Conservation (phyloP, 176 grass and related monocot species). For the Leersia perrieri region DNA sequence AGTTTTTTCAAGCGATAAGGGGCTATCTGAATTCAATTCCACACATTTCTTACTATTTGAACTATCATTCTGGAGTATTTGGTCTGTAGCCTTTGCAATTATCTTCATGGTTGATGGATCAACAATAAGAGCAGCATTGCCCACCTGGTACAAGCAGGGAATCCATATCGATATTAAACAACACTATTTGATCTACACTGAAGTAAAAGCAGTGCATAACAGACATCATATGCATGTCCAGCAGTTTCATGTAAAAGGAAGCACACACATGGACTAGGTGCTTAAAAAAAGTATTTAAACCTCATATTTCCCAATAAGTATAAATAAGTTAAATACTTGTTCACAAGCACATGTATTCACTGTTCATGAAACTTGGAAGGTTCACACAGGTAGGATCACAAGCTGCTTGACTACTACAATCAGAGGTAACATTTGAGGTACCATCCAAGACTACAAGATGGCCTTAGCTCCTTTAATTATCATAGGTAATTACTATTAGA, state of each 20-base stretch:
- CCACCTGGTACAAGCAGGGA: slow-evolving; percentile 42
- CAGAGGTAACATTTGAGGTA: not conserved
- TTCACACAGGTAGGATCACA: not conserved
- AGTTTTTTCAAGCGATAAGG: not conserved
- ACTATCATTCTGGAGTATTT: slow-evolving; percentile 29
- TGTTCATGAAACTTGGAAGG: not conserved
- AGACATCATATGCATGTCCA: not conserved
- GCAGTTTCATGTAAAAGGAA: not conserved
- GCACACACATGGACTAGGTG: not conserved
- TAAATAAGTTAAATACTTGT: not conserved
- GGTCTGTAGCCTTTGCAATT: slow-evolving; percentile 63
- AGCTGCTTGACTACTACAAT: not conserved
- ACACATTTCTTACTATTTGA: slow-evolving; percentile 19
- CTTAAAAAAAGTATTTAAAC: not conserved
- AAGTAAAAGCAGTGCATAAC: not conserved
- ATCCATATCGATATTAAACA: not conserved
- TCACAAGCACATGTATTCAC: not conserved
- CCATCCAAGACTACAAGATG: not conserved
- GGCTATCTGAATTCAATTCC: slow-evolving; percentile 19
- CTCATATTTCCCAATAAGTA: not conserved
- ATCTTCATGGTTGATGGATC: slow-evolving; percentile 69
- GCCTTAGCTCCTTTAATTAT: slow-evolving; percentile 10
- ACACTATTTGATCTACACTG: no score
- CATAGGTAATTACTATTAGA: not conserved
- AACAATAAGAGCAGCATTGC: slow-evolving; percentile 81